Percentiles rank a stretch among this genome's conserved stretches.
Conservation (phyloP, 2,329 filamentous ascomycete species). For the Fusarium sp. region DNA sequence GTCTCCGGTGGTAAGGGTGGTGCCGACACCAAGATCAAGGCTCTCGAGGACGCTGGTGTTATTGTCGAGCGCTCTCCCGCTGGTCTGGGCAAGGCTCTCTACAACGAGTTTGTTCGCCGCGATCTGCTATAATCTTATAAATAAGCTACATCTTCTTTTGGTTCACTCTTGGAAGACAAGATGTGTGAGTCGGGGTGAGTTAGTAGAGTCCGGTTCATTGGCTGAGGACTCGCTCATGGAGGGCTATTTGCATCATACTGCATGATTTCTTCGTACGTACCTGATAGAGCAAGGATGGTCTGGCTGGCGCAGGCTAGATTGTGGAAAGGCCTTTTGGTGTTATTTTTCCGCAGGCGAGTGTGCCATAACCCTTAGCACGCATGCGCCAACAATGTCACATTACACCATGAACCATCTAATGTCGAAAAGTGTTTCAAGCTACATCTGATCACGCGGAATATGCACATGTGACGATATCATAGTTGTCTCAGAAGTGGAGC, state of each 20-base stretch:
- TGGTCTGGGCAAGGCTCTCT: constrained; percentile 89
- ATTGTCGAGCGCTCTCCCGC: constrained; percentile 97
- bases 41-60: constrained; percentile 92
- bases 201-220: constrained; percentile 38
- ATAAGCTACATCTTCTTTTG: constrained; percentile 22
- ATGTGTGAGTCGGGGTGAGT: constrained; percentile 37
- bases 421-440: constrained; percentile 38
- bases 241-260: constrained; percentile 48
- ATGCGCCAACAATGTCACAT: constrained; percentile 45
- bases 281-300: constrained; percentile 52
- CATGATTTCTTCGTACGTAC: constrained; percentile 49
- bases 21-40: constrained; percentile 97
- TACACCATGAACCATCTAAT: constrained; percentile 35
- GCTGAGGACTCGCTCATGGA: constrained; percentile 42
- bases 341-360: constrained; percentile 37
- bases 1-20: constrained; percentile 97
- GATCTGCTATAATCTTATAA: constrained; percentile 81
- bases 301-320: constrained; percentile 47
- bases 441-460: background rate
- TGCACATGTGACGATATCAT: constrained; percentile 14
- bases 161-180: constrained; percentile 16
- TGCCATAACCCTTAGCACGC: constrained; percentile 40
- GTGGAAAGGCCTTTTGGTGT: constrained; percentile 42
- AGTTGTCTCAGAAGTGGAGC: background rate
- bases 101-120: constrained; percentile 94